Evolutionary conservation across 2,329 filamentous ascomycete genomes (phyloP), one percentile per base, ranked within the genome.

Genomic region (Calonectria multiphialidica): DNA sequence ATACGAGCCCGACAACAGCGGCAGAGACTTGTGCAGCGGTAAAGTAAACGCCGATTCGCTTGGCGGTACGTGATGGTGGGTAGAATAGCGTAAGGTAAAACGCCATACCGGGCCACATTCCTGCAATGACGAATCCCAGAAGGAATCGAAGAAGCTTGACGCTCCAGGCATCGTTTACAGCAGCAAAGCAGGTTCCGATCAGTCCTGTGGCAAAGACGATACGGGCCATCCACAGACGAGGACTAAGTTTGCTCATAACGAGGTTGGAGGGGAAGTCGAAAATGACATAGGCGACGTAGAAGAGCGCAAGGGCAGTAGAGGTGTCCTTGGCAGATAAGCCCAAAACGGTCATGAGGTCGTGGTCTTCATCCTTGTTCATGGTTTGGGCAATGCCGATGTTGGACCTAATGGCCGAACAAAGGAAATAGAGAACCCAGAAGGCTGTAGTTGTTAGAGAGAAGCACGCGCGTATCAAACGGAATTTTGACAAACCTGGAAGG

Each of bases 101-200:
- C 12, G 95, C 91, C 95, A 98, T 98, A 62, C 95, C 95, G 0
- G 95, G 95, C 95, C 95, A 98, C 93, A 98, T 95, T 57, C 95
- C 95, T 1, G 95, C 95, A 81, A 96, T 96, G 28, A 98, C 95
- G 16, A 97, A 89, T 59, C 95, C 95, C 8, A 98, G 90, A 13
- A 98, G 88, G 68, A 98, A 93, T 9, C 95, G 92, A 33, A 98
- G 88, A n/a, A 98, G 87, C 90, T 96, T 96, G 78, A 98, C 88
- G 80, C 94, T 97, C 93, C 95, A 97, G 9, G 94, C 93, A 47
- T 92, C 91, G 76, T 92, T 90, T 81, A 97, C 95, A 15, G 94
- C 95, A 7, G 95, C 91, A 84, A 98, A 95, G 80, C 95, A 97
- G 66, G 92, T 89, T 0, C 95, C 95, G 64, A 98, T 95, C 50